A percentile compares a stretch with the other conserved stretches of the same genome.
Conservation (phyloP, 2,329 filamentous ascomycete genomes). For the Didymella pomorum region DNA sequence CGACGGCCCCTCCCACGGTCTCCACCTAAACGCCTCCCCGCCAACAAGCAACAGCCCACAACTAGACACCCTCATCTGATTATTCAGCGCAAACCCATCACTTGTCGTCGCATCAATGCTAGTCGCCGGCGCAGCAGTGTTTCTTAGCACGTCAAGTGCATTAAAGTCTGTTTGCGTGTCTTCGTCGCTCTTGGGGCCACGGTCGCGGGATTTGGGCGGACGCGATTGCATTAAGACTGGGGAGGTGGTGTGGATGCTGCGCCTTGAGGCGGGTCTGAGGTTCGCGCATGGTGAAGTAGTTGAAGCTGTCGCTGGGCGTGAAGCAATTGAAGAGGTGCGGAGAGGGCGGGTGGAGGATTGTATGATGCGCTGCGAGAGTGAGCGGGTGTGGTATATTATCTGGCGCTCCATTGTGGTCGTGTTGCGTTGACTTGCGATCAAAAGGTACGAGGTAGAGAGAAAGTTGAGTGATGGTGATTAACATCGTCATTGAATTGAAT, state of each 20-base stretch:
- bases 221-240: slow-evolving; percentile 29
- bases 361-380: slow-evolving; percentile 18
- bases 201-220: slow-evolving; percentile 61
- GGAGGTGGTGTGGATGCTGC: slow-evolving; percentile 32
- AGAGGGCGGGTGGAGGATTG: slow-evolving; percentile 8
- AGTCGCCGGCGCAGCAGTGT: slow-evolving; percentile 78
- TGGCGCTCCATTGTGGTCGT: slow-evolving; percentile 27
- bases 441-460: too few relatives aligned
- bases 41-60: slow-evolving; percentile 80
- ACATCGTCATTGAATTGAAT: slow-evolving; percentile 21
- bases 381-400: slow-evolving; percentile 23
- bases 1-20: slow-evolving; percentile 70
- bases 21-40: slow-evolving; percentile 89
- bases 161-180: slow-evolving; percentile 75
- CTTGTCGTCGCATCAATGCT: slow-evolving; percentile 81
- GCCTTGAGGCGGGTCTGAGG: slow-evolving; percentile 12
- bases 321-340: slow-evolving; percentile 1
- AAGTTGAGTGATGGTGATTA: not conserved
- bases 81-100: slow-evolving; percentile 88
- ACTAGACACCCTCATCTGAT: slow-evolving; percentile 73
- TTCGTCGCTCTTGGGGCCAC: slow-evolving; percentile 68
- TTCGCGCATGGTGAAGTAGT: slow-evolving; percentile 6
- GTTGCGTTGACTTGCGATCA: too few relatives aligned
- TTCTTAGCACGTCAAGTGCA: slow-evolving; percentile 79
- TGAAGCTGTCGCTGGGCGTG: slow-evolving; percentile 7